Conservation (phyloP, 2,329 filamentous ascomycete species). For the Phaeosphaeriaceae sp. region DNA sequence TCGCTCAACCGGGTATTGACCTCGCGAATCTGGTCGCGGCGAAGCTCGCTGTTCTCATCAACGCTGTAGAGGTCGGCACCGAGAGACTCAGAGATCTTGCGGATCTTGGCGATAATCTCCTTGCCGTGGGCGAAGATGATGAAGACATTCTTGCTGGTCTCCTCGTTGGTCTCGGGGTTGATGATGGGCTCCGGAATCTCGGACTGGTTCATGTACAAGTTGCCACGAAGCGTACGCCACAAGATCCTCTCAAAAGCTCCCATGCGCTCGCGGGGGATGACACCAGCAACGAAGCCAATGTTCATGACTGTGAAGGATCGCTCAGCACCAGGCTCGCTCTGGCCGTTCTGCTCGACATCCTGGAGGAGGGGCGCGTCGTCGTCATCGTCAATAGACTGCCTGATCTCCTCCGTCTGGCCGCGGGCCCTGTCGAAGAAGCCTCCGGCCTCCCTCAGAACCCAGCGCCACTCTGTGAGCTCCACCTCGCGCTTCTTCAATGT, state of each 20-base stretch:
- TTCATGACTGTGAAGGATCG: conserved; percentile 96
- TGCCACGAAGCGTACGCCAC: conserved; percentile 95
- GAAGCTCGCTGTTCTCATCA: conserved; percentile 94
- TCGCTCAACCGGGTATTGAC: conserved; percentile 94
- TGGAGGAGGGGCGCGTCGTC: conserved; percentile 93
- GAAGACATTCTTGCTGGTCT: conserved; percentile 96
- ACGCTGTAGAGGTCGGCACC: conserved; percentile 95
- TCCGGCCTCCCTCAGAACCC: conserved; percentile 94
- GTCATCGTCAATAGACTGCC: conserved; percentile 80
- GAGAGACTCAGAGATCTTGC: conserved; percentile 98
- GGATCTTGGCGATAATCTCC: conserved; percentile 97
- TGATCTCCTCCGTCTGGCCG: conserved; percentile 95
- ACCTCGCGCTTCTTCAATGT: conserved; percentile 97
- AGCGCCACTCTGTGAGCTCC: conserved; percentile 97
- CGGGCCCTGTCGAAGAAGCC: conserved; percentile 97
- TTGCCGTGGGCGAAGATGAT: conserved; percentile 99
- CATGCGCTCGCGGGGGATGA: conserved; percentile 91
- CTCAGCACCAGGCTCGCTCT: conserved; percentile 73
- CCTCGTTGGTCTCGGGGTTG: conserved; percentile 90
- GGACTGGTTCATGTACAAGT: conserved; percentile 99
- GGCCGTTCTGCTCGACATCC: conserved; percentile 85
- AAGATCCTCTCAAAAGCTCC: conserved; percentile 96
- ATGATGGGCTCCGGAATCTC: conserved; percentile 94
- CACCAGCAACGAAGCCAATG: conserved; percentile 96
- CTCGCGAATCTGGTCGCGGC: conserved; percentile 95